Base-by-base conservation (phyloP, 116 monocot species). In the Zostera marina region DNA sequence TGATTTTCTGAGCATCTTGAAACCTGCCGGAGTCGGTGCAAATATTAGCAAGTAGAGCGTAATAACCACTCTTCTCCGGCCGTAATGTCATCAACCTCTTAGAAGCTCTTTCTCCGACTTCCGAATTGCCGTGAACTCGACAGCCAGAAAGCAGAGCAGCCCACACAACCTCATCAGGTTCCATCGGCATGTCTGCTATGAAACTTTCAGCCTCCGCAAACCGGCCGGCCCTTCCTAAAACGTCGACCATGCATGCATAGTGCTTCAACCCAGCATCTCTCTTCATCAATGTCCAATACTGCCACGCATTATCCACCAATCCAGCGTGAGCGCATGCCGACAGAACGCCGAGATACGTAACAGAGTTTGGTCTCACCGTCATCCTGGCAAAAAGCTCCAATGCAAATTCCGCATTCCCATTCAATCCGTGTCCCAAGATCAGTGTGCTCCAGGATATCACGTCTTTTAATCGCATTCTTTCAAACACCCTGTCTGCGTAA, bases 361-460 rank as follows among this genome's bases (percentile, higher is more conserved):
- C 71, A 17, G 49, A 38, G 40, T 79, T 75, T n/a, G 79, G 79
- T 23, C 25, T 32, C 11, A 73, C 23, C 5, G 55, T 21, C 79
- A 79, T 79, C 19, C 23, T 25, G 8, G 42, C 52, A 10, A 79
- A 79, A 3, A 71, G 56, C 46, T 55, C 26, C 11, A 79, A 0
- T 11, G 74, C 74, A 43, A 17, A 22, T 16, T 55, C 48, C 0
- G 70, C 70, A 10, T 51, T 56, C 41, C 79, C 79, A 52, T 67
- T 66, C 63, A 74, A 32, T 7, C 70, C 79, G 24, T 74, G 63
- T 4, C 79, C 79, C 2, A 68, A 52, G n/a, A 79, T 70, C 74
- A 79, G 41, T 19, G 74, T 42, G 21, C 57, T 74, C 79, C 74
- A 79, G 2, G 79, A 70, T 47, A 79, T 71, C 39, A 74, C 79